A percentile compares a stretch with the other conserved stretches of the same genome.
These are phyloP conservation scores for Takakia lepidozioides DNA, from an alignment of 225 moss, liverwort and hornwort genomes.

Conservation along the genomic window DNA sequence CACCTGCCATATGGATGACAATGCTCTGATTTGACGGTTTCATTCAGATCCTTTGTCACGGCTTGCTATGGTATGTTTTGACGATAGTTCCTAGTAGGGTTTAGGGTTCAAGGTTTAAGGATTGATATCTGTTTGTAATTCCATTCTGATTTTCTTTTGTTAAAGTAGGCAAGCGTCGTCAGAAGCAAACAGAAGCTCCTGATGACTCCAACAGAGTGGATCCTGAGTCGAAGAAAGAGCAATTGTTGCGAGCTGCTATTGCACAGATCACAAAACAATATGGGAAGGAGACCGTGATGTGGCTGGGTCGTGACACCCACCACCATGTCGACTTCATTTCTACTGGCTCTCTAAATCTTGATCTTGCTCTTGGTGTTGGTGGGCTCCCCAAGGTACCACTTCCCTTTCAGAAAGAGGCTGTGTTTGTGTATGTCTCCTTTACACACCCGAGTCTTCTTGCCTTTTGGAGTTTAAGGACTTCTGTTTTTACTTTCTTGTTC, in stretches of 20 bases:
- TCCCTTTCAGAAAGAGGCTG: too few relatives aligned
- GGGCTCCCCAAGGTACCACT: slow-evolving; percentile 63
- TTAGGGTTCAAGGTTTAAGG: slow-evolving; percentile 16
- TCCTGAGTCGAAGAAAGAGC: slow-evolving; percentile 28
- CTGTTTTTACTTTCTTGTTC: too few relatives aligned
- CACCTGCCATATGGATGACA: background rate
- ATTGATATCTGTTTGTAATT: background rate
- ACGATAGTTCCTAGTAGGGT: slow-evolving; percentile 3
- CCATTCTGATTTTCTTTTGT: background rate
- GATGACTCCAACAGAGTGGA: slow-evolving; percentile 27
- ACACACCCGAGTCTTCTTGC: too few relatives aligned
- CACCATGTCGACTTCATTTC: slow-evolving; percentile 57
- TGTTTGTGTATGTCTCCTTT: too few relatives aligned
- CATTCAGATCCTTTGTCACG: too few relatives aligned
- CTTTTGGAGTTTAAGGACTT: too few relatives aligned
- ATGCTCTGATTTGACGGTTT: background rate
- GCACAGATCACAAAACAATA: slow-evolving; percentile 54
- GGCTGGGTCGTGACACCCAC: slow-evolving; percentile 58
- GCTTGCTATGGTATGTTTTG: background rate
- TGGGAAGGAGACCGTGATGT: slow-evolving; percentile 72
- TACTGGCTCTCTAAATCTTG: slow-evolving; percentile 68
- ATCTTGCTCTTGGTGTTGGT: slow-evolving; percentile 72
- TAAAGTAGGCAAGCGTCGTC: slow-evolving; percentile 34
- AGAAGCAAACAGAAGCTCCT: slow-evolving; percentile 23
- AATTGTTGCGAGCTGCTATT: slow-evolving; percentile 51